Conservation (phyloP, 2,329 filamentous ascomycete genomes). For the Coniochaeta sp. region DNA sequence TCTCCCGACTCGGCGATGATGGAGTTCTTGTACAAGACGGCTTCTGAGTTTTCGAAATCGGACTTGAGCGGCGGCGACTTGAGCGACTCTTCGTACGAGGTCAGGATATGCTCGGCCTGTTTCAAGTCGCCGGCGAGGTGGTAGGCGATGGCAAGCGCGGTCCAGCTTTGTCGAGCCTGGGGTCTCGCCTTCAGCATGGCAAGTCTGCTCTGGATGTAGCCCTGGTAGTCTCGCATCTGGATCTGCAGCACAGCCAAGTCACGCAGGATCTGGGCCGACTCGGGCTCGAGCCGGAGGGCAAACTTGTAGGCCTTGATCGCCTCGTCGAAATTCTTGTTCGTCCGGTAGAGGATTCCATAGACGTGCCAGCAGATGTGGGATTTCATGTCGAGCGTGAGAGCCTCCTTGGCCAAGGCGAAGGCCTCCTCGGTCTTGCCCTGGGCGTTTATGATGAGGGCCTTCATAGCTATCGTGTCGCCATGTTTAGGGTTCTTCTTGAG, state of each 20-base stretch:
- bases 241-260: slow-evolving; percentile 90
- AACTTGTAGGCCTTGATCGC: slow-evolving; percentile 99
- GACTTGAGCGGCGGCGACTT: slow-evolving; percentile 69
- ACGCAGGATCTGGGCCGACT: slow-evolving; percentile 86
- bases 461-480: slow-evolving; percentile 98
- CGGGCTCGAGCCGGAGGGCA: slow-evolving; percentile 86
- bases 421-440: slow-evolving; percentile 91
- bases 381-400: slow-evolving; percentile 94
- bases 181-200: slow-evolving; percentile 83
- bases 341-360: slow-evolving; percentile 87
- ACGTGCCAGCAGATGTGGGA: slow-evolving; percentile 99
- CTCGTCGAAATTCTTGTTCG: slow-evolving; percentile 96
- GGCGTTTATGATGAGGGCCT: slow-evolving; percentile 90
- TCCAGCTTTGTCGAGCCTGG: slow-evolving; percentile 87
- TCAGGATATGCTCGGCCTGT: slow-evolving; percentile 85
- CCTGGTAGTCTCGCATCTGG: slow-evolving; percentile 92
- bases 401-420: slow-evolving; percentile 85
- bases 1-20: slow-evolving; percentile 90
- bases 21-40: slow-evolving; percentile 87
- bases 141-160: slow-evolving; percentile 87
- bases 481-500: slow-evolving; percentile 91
- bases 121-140: slow-evolving; percentile 80
- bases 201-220: slow-evolving; percentile 83
- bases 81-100: slow-evolving; percentile 86
- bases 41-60: slow-evolving; percentile 91